phyloP scores from a whole-genome alignment of 2,329 filamentous ascomycete genomes.

The Claviceps digitariae region DNA sequence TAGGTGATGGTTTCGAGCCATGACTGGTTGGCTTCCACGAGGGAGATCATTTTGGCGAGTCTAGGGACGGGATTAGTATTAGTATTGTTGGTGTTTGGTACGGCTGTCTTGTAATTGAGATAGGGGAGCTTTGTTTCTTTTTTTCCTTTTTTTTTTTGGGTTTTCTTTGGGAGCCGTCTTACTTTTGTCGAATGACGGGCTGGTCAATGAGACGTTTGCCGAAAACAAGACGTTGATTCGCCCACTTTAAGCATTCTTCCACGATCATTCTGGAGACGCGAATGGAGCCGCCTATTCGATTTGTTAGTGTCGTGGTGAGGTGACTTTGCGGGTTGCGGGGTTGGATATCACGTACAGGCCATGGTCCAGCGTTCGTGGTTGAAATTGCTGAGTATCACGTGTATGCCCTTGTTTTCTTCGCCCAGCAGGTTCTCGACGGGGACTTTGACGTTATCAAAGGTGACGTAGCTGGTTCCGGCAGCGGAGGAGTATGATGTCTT shows the following conservation, averaged over 20 bases:
- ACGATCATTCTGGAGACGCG: slow-evolving; percentile 55
- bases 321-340: too few relatives aligned
- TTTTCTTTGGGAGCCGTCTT: slow-evolving; percentile 13
- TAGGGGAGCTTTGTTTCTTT: too few relatives aligned
- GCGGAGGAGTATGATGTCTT: slow-evolving; percentile 71
- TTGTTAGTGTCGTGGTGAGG: slow-evolving; percentile 2
- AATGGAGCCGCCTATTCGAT: slow-evolving; percentile 35
- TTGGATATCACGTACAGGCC: slow-evolving; percentile 34
- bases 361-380: slow-evolving; percentile 79
- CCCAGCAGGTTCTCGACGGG: slow-evolving; percentile 67
- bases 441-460: slow-evolving; percentile 78
- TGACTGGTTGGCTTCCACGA: slow-evolving; percentile 68
- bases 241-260: slow-evolving; percentile 80
- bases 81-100: too few relatives aligned
- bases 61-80: slow-evolving; percentile 18
- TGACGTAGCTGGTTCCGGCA: slow-evolving; percentile 66
- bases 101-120: too few relatives aligned
- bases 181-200: slow-evolving; percentile 72
- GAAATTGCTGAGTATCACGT: slow-evolving; percentile 75
- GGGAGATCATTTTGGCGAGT: slow-evolving; percentile 76
- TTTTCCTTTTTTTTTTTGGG: background rate
- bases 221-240: slow-evolving; percentile 75
- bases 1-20: slow-evolving; percentile 78
- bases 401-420: slow-evolving; percentile 73
- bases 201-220: slow-evolving; percentile 72